phyloP scores from a whole-genome alignment of 2,329 filamentous ascomycete species.

The Pseudogymnoascus sp. region DNA sequence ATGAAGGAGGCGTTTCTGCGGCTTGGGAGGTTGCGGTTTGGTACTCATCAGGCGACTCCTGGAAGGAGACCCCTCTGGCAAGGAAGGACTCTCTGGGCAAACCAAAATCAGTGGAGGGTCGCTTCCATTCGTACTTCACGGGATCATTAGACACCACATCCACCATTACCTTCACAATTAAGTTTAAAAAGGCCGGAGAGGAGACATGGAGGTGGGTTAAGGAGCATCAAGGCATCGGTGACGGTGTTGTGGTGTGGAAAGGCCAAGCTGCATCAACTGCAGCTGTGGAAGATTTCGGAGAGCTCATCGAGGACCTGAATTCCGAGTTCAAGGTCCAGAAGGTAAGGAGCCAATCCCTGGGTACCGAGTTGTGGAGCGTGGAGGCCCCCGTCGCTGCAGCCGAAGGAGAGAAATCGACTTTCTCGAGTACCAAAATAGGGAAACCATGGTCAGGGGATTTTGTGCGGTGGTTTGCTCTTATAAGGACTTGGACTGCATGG shows the following conservation, averaged over 20 bases:
- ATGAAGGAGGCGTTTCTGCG: constrained; percentile 43
- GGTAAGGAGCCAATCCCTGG: constrained; percentile 56
- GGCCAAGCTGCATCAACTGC: constrained; percentile 20
- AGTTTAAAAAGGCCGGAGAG: constrained; percentile 48
- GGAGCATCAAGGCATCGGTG: constrained; percentile 52
- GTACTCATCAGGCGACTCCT: constrained; percentile 51
- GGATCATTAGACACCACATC: constrained; percentile 40
- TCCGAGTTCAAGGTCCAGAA: constrained; percentile 45
- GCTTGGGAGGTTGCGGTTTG: constrained; percentile 69
- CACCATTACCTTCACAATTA: constrained; percentile 59
- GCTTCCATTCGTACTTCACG: constrained; percentile 43
- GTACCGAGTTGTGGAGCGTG: constrained; percentile 64
- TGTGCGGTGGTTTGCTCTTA: constrained; percentile 64
- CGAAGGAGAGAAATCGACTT: constrained; percentile 48
- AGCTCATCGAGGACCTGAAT: constrained; percentile 51
- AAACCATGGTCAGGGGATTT: constrained; percentile 28
- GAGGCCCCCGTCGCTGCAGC: constrained; percentile 48
- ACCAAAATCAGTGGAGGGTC: not conserved
- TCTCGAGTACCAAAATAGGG: constrained; percentile 32
- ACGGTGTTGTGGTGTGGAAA: constrained; percentile 55
- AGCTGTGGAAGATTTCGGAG: constrained; percentile 24
- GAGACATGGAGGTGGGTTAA: constrained; percentile 64
- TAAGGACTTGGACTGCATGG: constrained; percentile 77
- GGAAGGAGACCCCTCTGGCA: constrained; percentile 44
- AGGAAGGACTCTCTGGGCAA: not conserved